Evolutionary conservation across 2,329 filamentous ascomycete genomes (phyloP), one percentile per base, ranked within the genome.

Genomic region (Pseudohalonectria lignicola): DNA sequence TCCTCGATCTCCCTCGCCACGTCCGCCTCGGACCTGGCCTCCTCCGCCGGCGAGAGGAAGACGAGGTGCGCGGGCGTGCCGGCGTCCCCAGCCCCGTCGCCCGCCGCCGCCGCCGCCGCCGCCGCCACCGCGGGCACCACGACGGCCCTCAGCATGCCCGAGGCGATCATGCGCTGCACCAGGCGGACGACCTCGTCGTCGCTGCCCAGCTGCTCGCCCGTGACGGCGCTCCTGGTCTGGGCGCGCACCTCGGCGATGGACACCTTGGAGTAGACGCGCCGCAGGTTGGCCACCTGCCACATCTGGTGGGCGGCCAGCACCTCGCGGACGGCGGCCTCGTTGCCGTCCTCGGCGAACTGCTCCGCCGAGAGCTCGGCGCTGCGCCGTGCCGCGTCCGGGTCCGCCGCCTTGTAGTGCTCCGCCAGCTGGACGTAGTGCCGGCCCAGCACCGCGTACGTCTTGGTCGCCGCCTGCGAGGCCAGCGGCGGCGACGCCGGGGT

Each of bases 261-360:
- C 25, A 79, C 62, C 44, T 73, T 72, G 38, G 61, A 63, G 53
- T 90, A 95, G 4, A 85, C 78, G 37, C 74, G 71, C 32, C 79
- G 77, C 19, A 96, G 67, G 42, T 77, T 77, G 25, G 81, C 66
- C 41, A 96, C 75, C 42, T 83, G 79, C 63, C 82, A 86, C 49
- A 79, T 77, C 47, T 83, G 77, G 53, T 88, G 85, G 9, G 82
- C 77, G 16, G 71, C 63, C 29, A 82, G 56, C 10, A 90, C 79
- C 53, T 86, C 76, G 4, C 66, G 61, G 11, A 94, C 67, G 12
- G 96, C 71, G 4, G 79, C 74, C 4, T 63, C 57, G 50, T 93
- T 96, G 34, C 75, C 74, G 49, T 96, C 87, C 47, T 74, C 67
- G 28, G 61, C 56, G 13, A 77, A 67, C 50, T 87, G 82, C 4